phyloP scores from a whole-genome alignment of 139 green algal species.

The Nannochloris sp. region DNA sequence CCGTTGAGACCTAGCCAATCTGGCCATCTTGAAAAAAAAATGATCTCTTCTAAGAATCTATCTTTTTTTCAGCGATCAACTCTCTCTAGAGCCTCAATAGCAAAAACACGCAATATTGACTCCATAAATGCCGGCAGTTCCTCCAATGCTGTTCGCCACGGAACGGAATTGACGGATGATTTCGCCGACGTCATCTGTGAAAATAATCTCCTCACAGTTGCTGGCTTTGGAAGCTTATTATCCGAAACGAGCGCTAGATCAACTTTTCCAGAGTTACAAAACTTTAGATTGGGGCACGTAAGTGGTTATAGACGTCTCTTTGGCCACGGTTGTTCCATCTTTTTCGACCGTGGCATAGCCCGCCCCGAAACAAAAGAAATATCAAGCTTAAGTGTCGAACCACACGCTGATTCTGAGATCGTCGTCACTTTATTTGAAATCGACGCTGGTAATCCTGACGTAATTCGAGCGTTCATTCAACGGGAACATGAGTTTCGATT shows the following conservation, averaged over 20 bases:
- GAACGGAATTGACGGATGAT: constrained; percentile 38
- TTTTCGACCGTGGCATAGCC: constrained; percentile 77
- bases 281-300: constrained; percentile 57
- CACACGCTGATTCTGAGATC: constrained; percentile 21
- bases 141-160: no score
- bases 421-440: constrained; percentile 74
- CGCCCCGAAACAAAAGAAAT: constrained; percentile 63
- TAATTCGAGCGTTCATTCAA: constrained; percentile 63
- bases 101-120: no score
- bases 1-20: no score
- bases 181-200: constrained; percentile 34
- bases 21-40: no score
- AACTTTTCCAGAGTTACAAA: constrained; percentile 75
- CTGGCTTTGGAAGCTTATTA: constrained; percentile 71
- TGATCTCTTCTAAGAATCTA: no score
- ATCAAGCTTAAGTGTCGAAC: constrained; percentile 60
- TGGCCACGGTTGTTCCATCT: constrained; percentile 71
- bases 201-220: constrained; percentile 56
- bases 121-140: no score
- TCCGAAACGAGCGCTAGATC: constrained; percentile 46
- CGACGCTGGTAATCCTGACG: constrained; percentile 16
- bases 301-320: constrained; percentile 78
- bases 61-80: no score
- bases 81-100: no score
- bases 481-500: constrained; percentile 90